Evolutionary conservation across 805 yeast genomes (phyloP).

Genomic region (Cephaloascus albidus): DNA sequence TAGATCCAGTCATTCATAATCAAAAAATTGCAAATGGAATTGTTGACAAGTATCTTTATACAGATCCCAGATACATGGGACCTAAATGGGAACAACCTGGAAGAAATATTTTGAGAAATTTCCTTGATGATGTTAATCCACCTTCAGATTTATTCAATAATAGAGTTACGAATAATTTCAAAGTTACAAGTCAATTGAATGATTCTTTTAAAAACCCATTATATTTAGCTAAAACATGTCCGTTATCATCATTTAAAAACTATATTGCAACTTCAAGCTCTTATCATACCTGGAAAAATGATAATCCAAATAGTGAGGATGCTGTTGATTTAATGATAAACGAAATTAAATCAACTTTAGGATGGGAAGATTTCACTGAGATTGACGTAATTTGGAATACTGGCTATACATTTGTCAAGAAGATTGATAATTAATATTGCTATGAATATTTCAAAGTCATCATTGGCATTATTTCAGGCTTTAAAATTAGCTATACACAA

Average conservation of each 20-base stretch:
- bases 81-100: slow-evolving; percentile 89
- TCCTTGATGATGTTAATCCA: slow-evolving; percentile 30
- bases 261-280: slow-evolving; percentile 69
- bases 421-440: no score
- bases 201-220: no score
- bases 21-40: slow-evolving; percentile 11
- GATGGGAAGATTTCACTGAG: slow-evolving; percentile 32
- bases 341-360: slow-evolving; percentile 28
- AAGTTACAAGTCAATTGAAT: background rate
- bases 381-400: slow-evolving; percentile 40
- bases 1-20: slow-evolving; percentile 26
- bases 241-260: slow-evolving; percentile 31
- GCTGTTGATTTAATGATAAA: slow-evolving; percentile 21
- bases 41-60: slow-evolving; percentile 31
- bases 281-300: slow-evolving; percentile 44
- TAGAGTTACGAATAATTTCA: slow-evolving; percentile 4
- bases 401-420: slow-evolving; percentile 38
- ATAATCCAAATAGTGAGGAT: slow-evolving; percentile 22
- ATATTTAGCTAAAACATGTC: background rate
- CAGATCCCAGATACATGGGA: slow-evolving; percentile 38
- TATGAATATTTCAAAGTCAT: no score
- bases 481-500: no score
- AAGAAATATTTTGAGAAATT: slow-evolving; percentile 37
- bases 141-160: slow-evolving; percentile 34
- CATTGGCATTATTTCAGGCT: no score